Base-by-base conservation (phyloP, 768 basidiomycete species). In the Asterophora lycoperdoides region DNA sequence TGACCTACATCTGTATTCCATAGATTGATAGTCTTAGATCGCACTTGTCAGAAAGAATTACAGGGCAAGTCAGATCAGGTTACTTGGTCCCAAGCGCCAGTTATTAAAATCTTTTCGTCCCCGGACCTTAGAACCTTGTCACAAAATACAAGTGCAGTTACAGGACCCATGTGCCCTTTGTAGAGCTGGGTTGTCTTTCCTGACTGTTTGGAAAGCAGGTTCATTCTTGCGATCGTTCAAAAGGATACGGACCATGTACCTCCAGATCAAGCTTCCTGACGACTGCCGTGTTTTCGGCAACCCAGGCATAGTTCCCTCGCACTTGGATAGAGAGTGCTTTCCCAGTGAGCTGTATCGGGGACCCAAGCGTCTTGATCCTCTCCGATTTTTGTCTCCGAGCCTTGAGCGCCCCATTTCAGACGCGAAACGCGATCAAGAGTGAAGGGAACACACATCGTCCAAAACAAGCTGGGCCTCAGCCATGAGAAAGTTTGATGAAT, bases 61-160 rank as follows among this genome's bases (percentile, higher is more conserved):
- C 17, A 10, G 28, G 38, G 11, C 20, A 49, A 52, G 40, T 7
- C 33, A 42, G 18, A 44, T 17, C 13, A 48, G 46, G 37, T 50
- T 34, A 81, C 89, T 68, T 81, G 84, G 64, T 99, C 96, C 96
- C 96, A 99, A 39, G 93, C 93, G 17, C 89, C 93, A 37, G 89
- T 92, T 54, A 98, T 77, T 32, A 99, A 68, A 7, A 87, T 63
- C 53, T 74, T 72, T 10, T 63, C 67, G 48, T 75, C 68, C 11
- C 64, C 69, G 32, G 72, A 68, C 9, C 71, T 69, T 19, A 56
- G 52, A 13, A 46, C 56, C 47, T 65, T 70, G 54, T 80, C 72
- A 55, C 69, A 78, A 58, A 97, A 86, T 5, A 83, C 81, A 28
- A 99, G 69, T 29, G 77, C 81, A 3, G 94, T 94, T 41, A 94